Evolutionary conservation across 2,329 filamentous ascomycete species (phyloP).

Genomic region (Lachnum nothofagi): DNA sequence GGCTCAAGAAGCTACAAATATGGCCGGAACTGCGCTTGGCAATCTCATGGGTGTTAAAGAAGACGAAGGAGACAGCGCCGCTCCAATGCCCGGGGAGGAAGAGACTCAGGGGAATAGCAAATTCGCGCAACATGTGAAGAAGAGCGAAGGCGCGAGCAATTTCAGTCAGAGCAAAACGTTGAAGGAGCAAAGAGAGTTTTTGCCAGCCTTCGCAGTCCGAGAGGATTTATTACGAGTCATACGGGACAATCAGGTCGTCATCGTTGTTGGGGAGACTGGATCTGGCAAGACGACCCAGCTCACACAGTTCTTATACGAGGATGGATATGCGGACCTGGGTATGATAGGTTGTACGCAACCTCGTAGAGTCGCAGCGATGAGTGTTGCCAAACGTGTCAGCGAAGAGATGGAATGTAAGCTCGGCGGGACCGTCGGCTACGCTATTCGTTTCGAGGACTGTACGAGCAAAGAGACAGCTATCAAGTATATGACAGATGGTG

Average conservation of each 20-base stretch:
- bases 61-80: constrained; percentile 83
- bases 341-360: constrained; percentile 97
- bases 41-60: constrained; percentile 96
- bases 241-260: constrained; percentile 92
- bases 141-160: constrained; percentile 75
- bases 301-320: constrained; percentile 92
- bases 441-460: constrained; percentile 97
- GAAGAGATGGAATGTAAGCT: constrained; percentile 97
- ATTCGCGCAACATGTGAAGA: constrained; percentile 87
- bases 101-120: constrained; percentile 63
- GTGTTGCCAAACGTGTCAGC: constrained; percentile 93
- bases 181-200: constrained; percentile 82
- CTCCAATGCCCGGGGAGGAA: constrained; percentile 67
- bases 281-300: constrained; percentile 97
- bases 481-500: constrained; percentile 99
- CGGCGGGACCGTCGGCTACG: constrained; percentile 85
- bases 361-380: constrained; percentile 95
- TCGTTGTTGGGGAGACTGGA: constrained; percentile 94
- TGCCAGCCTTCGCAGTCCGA: constrained; percentile 92
- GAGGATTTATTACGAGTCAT: constrained; percentile 90
- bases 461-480: constrained; percentile 93
- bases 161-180: constrained; percentile 92
- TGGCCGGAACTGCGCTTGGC: constrained; percentile 84
- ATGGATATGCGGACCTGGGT: constrained; percentile 81
- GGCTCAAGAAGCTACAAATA: constrained; percentile 88